A percentile compares a stretch with the other conserved stretches of the same genome.
phyloP scores from a whole-genome alignment of 2,329 filamentous ascomycete genomes.

The Pseudogymnoascus sp. region DNA sequence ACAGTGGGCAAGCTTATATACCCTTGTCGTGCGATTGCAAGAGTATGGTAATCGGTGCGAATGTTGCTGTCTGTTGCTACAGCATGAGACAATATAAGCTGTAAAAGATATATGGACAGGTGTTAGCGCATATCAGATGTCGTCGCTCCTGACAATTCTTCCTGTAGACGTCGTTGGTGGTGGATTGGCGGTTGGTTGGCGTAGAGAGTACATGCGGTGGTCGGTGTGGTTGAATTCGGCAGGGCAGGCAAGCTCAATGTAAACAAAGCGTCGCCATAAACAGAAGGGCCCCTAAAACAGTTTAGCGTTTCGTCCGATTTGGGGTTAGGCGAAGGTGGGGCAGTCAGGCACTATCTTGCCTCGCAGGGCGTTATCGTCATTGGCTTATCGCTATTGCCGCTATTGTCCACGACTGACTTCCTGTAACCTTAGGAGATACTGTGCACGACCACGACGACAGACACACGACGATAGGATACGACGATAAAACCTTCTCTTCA shows the following conservation, averaged over 20 bases:
- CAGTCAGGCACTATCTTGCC: background rate
- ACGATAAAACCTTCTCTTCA: background rate
- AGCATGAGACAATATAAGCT: background rate
- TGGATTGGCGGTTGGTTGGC: background rate
- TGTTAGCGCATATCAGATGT: background rate
- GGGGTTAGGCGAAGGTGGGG: slow-evolving; percentile 2
- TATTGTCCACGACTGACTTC: background rate
- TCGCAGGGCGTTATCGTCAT: background rate
- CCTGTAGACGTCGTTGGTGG: background rate
- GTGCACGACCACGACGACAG: background rate
- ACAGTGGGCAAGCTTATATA: slow-evolving; percentile 1
- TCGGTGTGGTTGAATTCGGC: slow-evolving; percentile 7
- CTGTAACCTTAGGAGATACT: slow-evolving; percentile 7
- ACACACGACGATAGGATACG: background rate
- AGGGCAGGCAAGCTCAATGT: background rate
- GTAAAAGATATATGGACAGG: slow-evolving; percentile 2
- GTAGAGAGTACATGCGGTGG: background rate
- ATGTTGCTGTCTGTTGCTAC: background rate
- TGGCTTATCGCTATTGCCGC: background rate
- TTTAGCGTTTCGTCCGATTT: slow-evolving; percentile 5
- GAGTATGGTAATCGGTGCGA: background rate
- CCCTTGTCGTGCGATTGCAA: background rate
- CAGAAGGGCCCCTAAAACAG: slow-evolving; percentile 4
- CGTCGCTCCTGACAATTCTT: background rate
- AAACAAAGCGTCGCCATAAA: slow-evolving; percentile 7